Evolutionary conservation across 306 rosid species (phyloP), one percentile per base, ranked within the genome.

Genomic region (Dalbergia cochinchinensis): DNA sequence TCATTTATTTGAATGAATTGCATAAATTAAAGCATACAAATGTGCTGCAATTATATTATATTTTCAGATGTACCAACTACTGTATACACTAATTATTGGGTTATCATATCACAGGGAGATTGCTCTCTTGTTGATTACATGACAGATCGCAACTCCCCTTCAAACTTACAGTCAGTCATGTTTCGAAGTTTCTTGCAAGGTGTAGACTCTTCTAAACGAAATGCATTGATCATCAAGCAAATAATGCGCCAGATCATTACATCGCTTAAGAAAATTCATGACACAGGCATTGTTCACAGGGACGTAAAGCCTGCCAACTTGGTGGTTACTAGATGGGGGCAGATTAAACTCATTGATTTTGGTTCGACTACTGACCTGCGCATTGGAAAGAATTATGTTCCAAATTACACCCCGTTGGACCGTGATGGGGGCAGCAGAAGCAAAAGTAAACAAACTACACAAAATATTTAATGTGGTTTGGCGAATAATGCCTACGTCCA

Each of bases 341-440:
- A 86, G 90, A 85, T 90, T 71, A 90, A 92, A 85, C 87, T 90
- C 82, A 92, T 90, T 37, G 94, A 90, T 85, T 92, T 92, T n/a
- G 97, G 97, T 79, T 87, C 96, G 20, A 92, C 97, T 57, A 83
- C 96, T 3, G 97, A 89, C 82, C 92, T 92, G 39, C 81, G 96
- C 62, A 89, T 92, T 35, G 96, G 97, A 60, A 92, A 90, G 89
- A 92, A 92, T 86, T 92, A 87, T 20, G 79, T 82, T 13, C 94
- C 96, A 6, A 72, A 85, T 54, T 69, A 55, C 44, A 80, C 83
- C 76, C 78, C 90, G 61, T 83, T 92, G 66, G 97, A 92, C 80
- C 97, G 92, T 2, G 89, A 89, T n/a, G n/a, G n/a, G n/a, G n/a
- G n/a, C n/a, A n/a, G n/a, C n/a, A n/a, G n/a, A n/a, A n/a, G n/a